Base-by-base conservation (phyloP, 225 moss, liverwort and hornwort genomes). In the Physcomitrium patens region DNA sequence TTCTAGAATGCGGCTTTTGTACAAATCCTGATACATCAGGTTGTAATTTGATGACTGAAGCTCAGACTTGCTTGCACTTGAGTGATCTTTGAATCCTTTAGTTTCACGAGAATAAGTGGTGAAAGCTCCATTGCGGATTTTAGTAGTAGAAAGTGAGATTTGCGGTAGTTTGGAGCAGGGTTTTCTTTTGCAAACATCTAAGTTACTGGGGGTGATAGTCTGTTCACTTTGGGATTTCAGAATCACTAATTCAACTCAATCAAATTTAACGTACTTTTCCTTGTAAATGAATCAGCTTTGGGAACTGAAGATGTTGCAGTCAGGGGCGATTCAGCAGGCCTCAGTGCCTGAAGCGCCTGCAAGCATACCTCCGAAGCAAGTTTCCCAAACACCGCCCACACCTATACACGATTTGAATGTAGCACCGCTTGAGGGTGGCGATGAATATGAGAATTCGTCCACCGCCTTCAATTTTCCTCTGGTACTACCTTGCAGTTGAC, bases 241-340 rank as follows among this genome's bases (percentile, higher is more conserved):
- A 24, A 37, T 37, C 4, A 3, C 31, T 4, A 2, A 37, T 7
- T 49, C 15, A 15, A 12, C 13, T 0, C 3, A 12, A 49, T 58
- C 23, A 23, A 43, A 20, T 24, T 22, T 20, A 72, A 72, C 60
- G 67, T 52, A 24, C 9, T 13, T 59, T 44, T 46, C 26, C 55
- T 14, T 76, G 14, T 65, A 14, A 17, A 52, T 60, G 63, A 60
- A 41, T 71, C 86, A 92, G 92, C 82, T 92, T n/a, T 92, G 92
- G 92, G 90, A 92, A 81, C 76, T 88, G 66, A 92, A 92, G 81
- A 86, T 92, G 90, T 80, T 88, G 86, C 84, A 86, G 71, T 78
- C 86, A 51, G 92, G 92, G 23, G 87, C 88, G 44, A 84, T 92
- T 51, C 60, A 87, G 71, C 82, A 78, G 73, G 60, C 69, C 51